phyloP scores from a whole-genome alignment of 163 green algal genomes.

The Scenedesmus sp. region DNA sequence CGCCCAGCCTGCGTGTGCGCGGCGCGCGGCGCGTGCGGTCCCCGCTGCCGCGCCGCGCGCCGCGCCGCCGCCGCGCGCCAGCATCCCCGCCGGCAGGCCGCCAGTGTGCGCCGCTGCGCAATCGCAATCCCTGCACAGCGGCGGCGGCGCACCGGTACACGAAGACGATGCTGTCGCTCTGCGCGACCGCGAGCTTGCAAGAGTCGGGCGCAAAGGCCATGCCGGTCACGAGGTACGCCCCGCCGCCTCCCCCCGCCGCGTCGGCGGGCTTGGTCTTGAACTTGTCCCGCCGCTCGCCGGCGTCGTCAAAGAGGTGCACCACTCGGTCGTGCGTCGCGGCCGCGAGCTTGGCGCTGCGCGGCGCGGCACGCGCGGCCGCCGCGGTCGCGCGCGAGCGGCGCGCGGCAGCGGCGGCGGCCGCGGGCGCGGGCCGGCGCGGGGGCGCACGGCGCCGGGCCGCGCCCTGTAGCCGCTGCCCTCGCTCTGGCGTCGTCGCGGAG shows the following conservation, averaged over 20 bases:
- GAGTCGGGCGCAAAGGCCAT: slow-evolving; percentile 86
- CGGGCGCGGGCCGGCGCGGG: no score
- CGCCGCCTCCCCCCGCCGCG: slow-evolving; percentile 37
- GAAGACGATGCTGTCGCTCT: slow-evolving; percentile 91
- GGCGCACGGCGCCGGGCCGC: no score
- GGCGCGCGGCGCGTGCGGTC: not conserved
- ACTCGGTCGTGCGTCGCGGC: slow-evolving; percentile 77
- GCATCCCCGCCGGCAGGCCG: no score
- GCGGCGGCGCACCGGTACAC: slow-evolving; percentile 86
- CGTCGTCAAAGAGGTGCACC: slow-evolving; percentile 88
- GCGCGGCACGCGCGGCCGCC: no score
- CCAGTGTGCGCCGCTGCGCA: no score
- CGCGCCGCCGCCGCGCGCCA: no score
- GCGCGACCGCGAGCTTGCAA: slow-evolving; percentile 81
- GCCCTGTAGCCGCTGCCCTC: no score
- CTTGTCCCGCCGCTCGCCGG: slow-evolving; percentile 82
- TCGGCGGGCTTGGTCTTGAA: slow-evolving; percentile 88
- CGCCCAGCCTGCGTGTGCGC: slow-evolving; percentile 75
- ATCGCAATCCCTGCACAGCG: no score
- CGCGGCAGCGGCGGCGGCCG: no score
- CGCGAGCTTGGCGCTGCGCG: slow-evolving; percentile 71
- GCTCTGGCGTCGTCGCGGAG: no score
- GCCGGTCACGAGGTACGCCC: slow-evolving; percentile 71
- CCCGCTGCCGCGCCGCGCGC: no score
- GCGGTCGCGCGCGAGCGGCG: no score